These are phyloP conservation scores for Pharus latifolius DNA, from an alignment of 176 grass and related monocot genomes.

Conservation along the genomic window DNA sequence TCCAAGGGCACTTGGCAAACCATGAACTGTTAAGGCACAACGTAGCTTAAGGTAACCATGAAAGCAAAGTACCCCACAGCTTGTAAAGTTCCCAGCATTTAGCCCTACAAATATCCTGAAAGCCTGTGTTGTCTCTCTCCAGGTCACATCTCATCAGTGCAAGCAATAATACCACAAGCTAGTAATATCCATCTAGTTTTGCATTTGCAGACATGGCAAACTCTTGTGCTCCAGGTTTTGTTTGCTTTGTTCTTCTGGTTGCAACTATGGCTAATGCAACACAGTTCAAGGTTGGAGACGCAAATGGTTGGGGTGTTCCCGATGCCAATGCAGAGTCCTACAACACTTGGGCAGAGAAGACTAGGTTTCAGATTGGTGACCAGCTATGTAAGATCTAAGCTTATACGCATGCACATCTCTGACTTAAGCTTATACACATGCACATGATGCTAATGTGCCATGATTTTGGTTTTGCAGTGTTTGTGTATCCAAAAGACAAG, in stretches of 20 bases:
- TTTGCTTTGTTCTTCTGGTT: conserved; percentile 5
- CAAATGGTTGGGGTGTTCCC: conserved; percentile 51
- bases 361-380: conserved; percentile 57
- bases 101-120: conserved; percentile 33
- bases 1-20: neutral
- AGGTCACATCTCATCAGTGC: neutral
- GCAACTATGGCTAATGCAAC: conserved; percentile 22
- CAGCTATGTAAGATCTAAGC: conserved; percentile 27
- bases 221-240: neutral
- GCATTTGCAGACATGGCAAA: conserved; percentile 21
- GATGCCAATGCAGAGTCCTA: conserved; percentile 23
- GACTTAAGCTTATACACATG: neutral
- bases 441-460: neutral
- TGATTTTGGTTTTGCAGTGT: conserved; percentile 38
- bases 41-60: conserved; percentile 2
- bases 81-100: conserved; percentile 30
- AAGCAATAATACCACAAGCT: no score
- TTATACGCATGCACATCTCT: neutral
- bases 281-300: conserved; percentile 63
- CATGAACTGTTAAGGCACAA: conserved; percentile 27
- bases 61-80: conserved; percentile 40
- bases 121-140: neutral
- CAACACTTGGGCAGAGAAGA: conserved; percentile 63
- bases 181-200: neutral
- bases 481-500: conserved; percentile 35